Base-by-base conservation (phyloP, 208 protist genomes). In the Crithidia acanthocephali region DNA sequence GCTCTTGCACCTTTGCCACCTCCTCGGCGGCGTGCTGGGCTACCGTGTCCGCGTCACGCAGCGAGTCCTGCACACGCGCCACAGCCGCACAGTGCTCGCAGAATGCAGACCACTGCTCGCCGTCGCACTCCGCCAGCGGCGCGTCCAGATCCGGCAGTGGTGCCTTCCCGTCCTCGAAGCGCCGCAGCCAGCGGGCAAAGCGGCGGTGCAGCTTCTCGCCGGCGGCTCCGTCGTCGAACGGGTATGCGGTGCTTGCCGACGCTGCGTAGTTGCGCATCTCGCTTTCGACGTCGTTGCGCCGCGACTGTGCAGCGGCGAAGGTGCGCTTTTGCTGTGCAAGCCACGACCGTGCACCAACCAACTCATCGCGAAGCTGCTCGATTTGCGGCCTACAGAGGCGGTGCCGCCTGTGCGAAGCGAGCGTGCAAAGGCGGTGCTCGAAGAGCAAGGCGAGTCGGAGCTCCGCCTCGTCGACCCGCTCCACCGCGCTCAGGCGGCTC, bases 151-250 rank as follows among this genome's bases (percentile, higher is more conserved):
- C 62, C 2, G 77, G 68, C 9, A 86, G 58, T 37, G 80, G 47
- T 40, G 45, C 84, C 50, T 82, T 83, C 30, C 79, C 80, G 9
- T 90, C 81, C 27, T 89, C 90, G 51, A 87, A 87, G 64, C 84
- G 87, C 42, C 68, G 76, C 56, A 81, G 81, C 87, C 85, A 92
- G n/a, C 83, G 79, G 9, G 66, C 77, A 62, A 95, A 87, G 59
- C 89, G 87, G 55, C 86, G 85, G 53, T 88, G 79, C 51, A 97
- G 63, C 68, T 76, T 88, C 48, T 95, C 92, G 0, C 86, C 87
- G 32, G 74, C 72, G 16, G 74, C 72, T 8, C 42, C 52, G 53
- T 91, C 90, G 37, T 60, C 59, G 72, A 97, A 97, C 2, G 92
- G 92, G n/a, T 70, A 44, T 16, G 61, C 55, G 13, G 64, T 25